Percentiles rank a stretch among this genome's conserved stretches.
phyloP scores from a whole-genome alignment of 768 basidiomycete genomes.

The Neoboletus brunneissimus region DNA sequence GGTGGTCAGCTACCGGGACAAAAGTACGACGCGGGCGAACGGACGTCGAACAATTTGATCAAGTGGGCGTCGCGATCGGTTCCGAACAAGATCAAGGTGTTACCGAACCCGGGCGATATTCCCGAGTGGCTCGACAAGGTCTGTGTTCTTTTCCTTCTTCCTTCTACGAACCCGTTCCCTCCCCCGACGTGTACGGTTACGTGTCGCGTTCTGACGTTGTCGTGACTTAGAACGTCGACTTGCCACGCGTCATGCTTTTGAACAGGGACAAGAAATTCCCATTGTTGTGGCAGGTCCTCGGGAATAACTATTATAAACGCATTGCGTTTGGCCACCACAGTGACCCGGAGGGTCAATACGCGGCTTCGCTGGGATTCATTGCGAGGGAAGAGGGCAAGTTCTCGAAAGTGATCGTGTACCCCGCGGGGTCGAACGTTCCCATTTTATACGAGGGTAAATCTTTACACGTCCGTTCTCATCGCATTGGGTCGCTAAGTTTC shows the following conservation, averaged over 20 bases:
- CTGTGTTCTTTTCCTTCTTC: conserved; percentile 12
- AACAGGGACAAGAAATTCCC: conserved; percentile 77
- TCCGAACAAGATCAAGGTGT: conserved; percentile 65
- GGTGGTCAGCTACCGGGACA: conserved; percentile 62
- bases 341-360: conserved; percentile 62
- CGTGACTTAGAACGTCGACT: conserved; percentile 34
- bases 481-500: neutral
- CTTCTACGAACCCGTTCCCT: neutral
- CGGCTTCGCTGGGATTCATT: conserved; percentile 57
- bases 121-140: conserved; percentile 70
- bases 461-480: neutral
- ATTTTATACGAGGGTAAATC: conserved; percentile 66
- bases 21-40: conserved; percentile 63
- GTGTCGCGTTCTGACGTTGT: neutral
- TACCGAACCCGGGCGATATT: conserved; percentile 56
- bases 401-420: conserved; percentile 71
- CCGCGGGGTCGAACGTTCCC: conserved; percentile 52
- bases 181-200: neutral
- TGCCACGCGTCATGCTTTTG: conserved; percentile 61
- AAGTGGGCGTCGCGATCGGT: conserved; percentile 74
- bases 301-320: conserved; percentile 64
- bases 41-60: conserved; percentile 69
- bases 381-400: conserved; percentile 48
- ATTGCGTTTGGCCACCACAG: conserved; percentile 62
- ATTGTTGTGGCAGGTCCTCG: conserved; percentile 76